phyloP scores from a whole-genome alignment of 768 basidiomycete species.

The Lyophyllum shimeji region DNA sequence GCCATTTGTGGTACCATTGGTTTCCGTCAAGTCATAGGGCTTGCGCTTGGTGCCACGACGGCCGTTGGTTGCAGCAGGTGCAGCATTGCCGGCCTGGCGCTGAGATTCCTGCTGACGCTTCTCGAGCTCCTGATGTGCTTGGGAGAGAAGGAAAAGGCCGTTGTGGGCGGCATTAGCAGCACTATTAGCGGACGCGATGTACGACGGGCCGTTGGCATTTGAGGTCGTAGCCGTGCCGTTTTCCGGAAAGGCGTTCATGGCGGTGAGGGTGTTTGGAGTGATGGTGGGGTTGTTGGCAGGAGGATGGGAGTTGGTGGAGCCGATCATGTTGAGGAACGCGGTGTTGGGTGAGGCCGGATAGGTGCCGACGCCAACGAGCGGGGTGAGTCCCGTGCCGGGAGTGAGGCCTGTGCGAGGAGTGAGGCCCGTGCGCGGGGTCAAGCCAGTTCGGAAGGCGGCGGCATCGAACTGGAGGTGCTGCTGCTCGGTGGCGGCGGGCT shows the following conservation, averaged over 20 bases:
- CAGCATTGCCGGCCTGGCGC: constrained; percentile 37
- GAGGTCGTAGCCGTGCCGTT: constrained; percentile 26
- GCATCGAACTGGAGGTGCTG: constrained; percentile 64
- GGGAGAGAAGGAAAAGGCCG: constrained; percentile 89
- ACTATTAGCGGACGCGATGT: constrained; percentile 43
- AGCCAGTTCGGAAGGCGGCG: constrained; percentile 74
- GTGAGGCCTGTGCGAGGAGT: constrained; percentile 86
- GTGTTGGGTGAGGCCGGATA: constrained; percentile 91
- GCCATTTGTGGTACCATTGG: constrained; percentile 26
- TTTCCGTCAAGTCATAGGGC: constrained; percentile 47
- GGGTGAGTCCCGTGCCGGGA: constrained; percentile 74
- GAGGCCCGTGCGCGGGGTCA: constrained; percentile 84
- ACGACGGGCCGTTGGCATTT: constrained; percentile 25
- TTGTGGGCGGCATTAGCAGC: constrained; percentile 79
- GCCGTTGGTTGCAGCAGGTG: constrained; percentile 28
- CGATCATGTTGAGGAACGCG: constrained; percentile 90
- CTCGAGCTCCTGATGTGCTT: constrained; percentile 95
- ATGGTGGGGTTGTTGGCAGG: constrained; percentile 75
- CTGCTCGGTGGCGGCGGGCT: constrained; percentile 43
- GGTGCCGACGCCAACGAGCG: constrained; percentile 69
- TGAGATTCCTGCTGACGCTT: constrained; percentile 93
- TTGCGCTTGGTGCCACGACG: constrained; percentile 76
- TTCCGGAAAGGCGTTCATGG: constrained; percentile 43
- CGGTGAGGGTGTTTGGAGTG: constrained; percentile 75
- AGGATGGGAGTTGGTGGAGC: constrained; percentile 55